Base-by-base conservation (phyloP, 176 grass and related monocot species). In the Musa beccarii region DNA sequence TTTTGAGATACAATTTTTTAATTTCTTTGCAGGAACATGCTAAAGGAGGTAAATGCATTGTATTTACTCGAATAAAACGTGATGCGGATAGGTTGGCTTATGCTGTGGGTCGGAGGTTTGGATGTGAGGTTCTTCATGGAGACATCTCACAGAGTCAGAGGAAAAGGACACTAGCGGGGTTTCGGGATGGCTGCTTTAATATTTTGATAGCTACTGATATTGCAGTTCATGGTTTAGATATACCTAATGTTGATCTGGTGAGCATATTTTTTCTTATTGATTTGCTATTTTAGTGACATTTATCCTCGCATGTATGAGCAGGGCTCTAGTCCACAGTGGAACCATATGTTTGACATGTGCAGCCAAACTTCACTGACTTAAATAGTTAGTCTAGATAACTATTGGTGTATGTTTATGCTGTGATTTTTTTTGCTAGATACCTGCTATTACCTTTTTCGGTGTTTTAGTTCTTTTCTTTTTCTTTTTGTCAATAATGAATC, bases 171-270 rank as follows among this genome's bases (percentile, higher is more conserved):
- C 90, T 93, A 34, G 79, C 82, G 17, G 90, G 83, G 29, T 93
- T 93, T 83, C 90, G 88, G 68, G 94, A 97, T 80, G 90, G 88
- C 3, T 87, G 80, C 23, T 92, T 93, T 86, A 89, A 87, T 71
- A 89, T 93, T 55, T 80, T 97, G 51, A 85, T 93, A 59, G 90
- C 94, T 75, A 97, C 94, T 54, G 88, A 97, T 77, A 88, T 97
- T 9, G 90, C 90, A 61, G 90, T 90, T 81, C 94, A 88, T 82
- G 94, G 94, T 75, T 84, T 93, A 62, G 94, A 93, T 83, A 97
- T 97, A 83, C 90, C 90, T 51, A 97, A 97, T 82, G 94, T 97
- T 75, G 90, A 97, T 89, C 68, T 97, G 65, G 94, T 93, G 64
- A 79, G 84, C 78, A 63, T 20, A 28, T 28, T 50, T 75, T 62